phyloP scores from a whole-genome alignment of 2,329 filamentous ascomycete species.

The Diaporthe helianthi region DNA sequence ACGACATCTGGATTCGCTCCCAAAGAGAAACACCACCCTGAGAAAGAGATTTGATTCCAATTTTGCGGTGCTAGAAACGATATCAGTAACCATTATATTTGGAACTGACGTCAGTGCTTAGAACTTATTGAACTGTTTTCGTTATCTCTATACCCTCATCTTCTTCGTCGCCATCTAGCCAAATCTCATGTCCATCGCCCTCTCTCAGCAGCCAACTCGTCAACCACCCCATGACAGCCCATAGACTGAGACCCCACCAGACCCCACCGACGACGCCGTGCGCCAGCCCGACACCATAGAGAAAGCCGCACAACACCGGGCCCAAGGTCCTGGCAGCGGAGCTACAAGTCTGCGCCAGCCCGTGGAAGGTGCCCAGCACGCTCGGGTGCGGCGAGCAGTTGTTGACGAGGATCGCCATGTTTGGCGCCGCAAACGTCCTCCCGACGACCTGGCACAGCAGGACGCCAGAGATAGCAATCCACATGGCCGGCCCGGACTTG shows the following conservation, averaged over 20 bases:
- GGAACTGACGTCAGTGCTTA: background rate
- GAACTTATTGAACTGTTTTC: background rate
- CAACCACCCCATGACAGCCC: slow-evolving; percentile 56
- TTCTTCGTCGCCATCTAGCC: slow-evolving; percentile 67
- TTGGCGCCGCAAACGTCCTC: slow-evolving; percentile 66
- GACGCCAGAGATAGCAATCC: slow-evolving; percentile 69
- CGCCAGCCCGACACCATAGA: slow-evolving; percentile 66
- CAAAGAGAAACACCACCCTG: too few relatives aligned
- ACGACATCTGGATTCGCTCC: background rate
- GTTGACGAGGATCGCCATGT: slow-evolving; percentile 55
- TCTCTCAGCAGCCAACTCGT: slow-evolving; percentile 65
- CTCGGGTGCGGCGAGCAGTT: slow-evolving; percentile 57
- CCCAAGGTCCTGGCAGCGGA: slow-evolving; percentile 66
- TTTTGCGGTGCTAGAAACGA: background rate
- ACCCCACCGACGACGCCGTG: slow-evolving; percentile 64
- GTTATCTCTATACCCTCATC: slow-evolving; percentile 41
- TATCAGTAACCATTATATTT: background rate
- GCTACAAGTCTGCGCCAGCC: slow-evolving; percentile 63
- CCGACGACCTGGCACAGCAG: slow-evolving; percentile 71
- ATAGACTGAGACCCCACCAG: slow-evolving; percentile 61
- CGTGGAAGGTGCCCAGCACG: slow-evolving; percentile 55
- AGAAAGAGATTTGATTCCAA: too few relatives aligned
- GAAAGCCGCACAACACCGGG: slow-evolving; percentile 64
- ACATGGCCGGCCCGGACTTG: slow-evolving; percentile 64
- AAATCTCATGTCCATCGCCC: slow-evolving; percentile 70